Conservation (phyloP, 768 basidiomycete genomes). For the Mycena galericulata region DNA sequence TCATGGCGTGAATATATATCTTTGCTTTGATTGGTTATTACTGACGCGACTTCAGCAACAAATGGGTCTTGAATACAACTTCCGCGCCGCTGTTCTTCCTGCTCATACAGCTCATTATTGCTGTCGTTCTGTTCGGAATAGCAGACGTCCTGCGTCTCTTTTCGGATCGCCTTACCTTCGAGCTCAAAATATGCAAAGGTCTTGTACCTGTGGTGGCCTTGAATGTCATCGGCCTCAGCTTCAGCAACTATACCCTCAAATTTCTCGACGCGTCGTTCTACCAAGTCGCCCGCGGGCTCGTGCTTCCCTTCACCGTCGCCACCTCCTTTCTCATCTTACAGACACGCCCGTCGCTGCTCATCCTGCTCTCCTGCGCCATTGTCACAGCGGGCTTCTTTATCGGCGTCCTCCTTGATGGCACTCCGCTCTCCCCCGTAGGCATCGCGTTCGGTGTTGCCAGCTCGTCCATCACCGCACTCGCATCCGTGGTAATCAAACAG, state of each 20-base stretch:
- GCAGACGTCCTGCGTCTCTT: constrained; percentile 54
- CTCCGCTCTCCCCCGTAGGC: constrained; percentile 64
- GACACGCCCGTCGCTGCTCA: constrained; percentile 67
- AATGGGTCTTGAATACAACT: constrained; percentile 75
- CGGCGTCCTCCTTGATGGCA: constrained; percentile 67
- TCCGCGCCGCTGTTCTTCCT: constrained; percentile 75
- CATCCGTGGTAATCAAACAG: constrained; percentile 86
- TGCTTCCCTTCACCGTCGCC: constrained; percentile 82
- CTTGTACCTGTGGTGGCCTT: constrained; percentile 65
- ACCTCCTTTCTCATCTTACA: constrained; percentile 73
- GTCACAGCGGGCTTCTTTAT: constrained; percentile 85
- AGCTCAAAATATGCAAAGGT: constrained; percentile 61
- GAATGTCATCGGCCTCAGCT: constrained; percentile 76
- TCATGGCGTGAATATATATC: constrained; percentile 25
- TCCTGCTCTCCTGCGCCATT: constrained; percentile 71
- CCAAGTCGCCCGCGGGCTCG: constrained; percentile 83
- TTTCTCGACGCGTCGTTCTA: constrained; percentile 83
- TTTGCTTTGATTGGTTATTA: background rate
- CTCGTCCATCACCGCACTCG: constrained; percentile 78
- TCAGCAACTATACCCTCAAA: constrained; percentile 76
- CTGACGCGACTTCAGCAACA: constrained; percentile 56
- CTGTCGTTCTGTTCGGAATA: constrained; percentile 67
- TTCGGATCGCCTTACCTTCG: constrained; percentile 60
- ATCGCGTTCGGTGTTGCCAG: constrained; percentile 76
- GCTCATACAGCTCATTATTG: constrained; percentile 71